phyloP scores from a whole-genome alignment of 2,329 filamentous ascomycete species.

The Domatiomyces catenatus region DNA sequence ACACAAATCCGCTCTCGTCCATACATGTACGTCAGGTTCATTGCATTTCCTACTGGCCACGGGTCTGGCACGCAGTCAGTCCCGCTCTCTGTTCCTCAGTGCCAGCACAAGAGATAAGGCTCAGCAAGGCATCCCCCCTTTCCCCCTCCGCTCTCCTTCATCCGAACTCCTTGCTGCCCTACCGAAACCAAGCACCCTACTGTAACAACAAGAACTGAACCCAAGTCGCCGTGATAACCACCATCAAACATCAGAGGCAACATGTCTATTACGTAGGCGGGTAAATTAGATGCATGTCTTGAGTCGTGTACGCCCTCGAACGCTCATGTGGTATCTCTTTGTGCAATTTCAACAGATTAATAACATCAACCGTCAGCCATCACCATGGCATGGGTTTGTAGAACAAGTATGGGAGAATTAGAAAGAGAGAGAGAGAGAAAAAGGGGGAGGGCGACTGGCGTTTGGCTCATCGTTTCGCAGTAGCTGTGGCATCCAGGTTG shows the following conservation, averaged over 20 bases:
- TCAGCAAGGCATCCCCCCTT: background rate
- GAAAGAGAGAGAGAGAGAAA: background rate
- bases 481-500: constrained; percentile 48
- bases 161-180: background rate
- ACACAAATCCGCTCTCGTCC: too few relatives aligned
- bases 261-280: background rate
- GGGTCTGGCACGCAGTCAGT: background rate
- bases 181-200: background rate
- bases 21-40: background rate
- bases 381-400: background rate
- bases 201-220: background rate
- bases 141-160: too few relatives aligned
- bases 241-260: background rate
- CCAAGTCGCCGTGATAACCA: background rate
- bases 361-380: background rate
- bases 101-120: background rate
- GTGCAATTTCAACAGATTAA: background rate
- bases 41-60: background rate
- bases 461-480: background rate
- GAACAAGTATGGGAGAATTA: background rate
- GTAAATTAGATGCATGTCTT: background rate
- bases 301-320: background rate
- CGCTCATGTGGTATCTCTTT: constrained; percentile 1
- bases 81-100: background rate
- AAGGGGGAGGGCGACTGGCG: background rate